Conservation (phyloP, 2,329 filamentous ascomycete species). For the Metarhizium album region DNA sequence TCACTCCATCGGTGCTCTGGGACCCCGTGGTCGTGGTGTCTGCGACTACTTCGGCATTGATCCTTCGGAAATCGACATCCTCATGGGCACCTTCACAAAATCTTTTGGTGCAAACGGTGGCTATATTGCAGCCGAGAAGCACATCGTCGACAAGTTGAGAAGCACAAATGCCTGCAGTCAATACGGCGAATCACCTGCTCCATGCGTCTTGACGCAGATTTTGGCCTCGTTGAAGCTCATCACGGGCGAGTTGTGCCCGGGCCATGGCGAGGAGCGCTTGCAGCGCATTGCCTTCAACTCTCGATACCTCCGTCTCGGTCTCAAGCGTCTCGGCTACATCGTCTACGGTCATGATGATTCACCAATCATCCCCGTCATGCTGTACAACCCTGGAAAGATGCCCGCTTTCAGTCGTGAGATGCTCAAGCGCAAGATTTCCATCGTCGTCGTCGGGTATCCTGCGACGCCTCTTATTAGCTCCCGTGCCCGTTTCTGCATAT, state of each 20-base stretch:
- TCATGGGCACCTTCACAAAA: conserved; percentile 98
- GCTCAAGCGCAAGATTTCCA: conserved; percentile 93
- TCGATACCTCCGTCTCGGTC: conserved; percentile 88
- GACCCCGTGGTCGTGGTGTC: conserved; percentile 78
- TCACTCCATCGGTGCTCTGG: conserved; percentile 88
- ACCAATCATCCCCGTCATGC: conserved; percentile 85
- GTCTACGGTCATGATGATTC: conserved; percentile 97
- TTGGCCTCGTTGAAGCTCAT: conserved; percentile 79
- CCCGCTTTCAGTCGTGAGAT: conserved; percentile 97
- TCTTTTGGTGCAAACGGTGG: conserved; percentile 97
- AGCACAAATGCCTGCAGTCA: conserved; percentile 77
- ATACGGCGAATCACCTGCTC: conserved; percentile 78
- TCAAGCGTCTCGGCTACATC: conserved; percentile 95
- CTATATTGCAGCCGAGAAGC: conserved; percentile 82
- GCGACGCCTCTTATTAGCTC: conserved; percentile 93
- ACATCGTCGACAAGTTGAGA: conserved; percentile 85
- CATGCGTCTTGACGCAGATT: conserved; percentile 86
- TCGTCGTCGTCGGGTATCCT: conserved; percentile 94
- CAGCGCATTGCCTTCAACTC: conserved; percentile 98
- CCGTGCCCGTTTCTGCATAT: conserved; percentile 90
- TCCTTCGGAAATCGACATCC: conserved; percentile 76
- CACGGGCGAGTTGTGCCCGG: conserved; percentile 73
- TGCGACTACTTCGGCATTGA: conserved; percentile 96
- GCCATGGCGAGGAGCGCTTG: conserved; percentile 89
- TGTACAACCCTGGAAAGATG: conserved; percentile 99